Conservation (phyloP, 1,284 basidiomycete species). For the Cutaneotrichosporon arboriforme region DNA sequence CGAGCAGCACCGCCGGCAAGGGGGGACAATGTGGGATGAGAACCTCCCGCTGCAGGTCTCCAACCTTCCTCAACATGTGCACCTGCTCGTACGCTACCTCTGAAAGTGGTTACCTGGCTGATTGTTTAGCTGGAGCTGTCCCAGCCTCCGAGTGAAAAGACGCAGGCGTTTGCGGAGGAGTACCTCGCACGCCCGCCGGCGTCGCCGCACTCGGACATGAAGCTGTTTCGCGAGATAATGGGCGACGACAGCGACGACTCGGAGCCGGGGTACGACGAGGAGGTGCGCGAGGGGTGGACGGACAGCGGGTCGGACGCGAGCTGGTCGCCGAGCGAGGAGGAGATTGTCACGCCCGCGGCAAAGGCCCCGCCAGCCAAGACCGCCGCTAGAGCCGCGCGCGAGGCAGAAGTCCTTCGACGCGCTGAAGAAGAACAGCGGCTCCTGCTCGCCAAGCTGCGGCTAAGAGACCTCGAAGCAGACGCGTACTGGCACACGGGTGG, state of each 20-base stretch:
- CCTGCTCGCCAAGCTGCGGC: slow-evolving; percentile 14
- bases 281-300: slow-evolving; percentile 37
- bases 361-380: background rate
- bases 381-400: background rate
- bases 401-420: slow-evolving; percentile 12
- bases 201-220: slow-evolving; percentile 22
- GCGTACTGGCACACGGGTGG: slow-evolving; percentile 34
- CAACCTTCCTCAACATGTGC: slow-evolving; percentile 38
- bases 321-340: slow-evolving; percentile 15
- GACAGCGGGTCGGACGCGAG: slow-evolving; percentile 17
- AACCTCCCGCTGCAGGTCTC: slow-evolving; percentile 25
- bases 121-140: slow-evolving; percentile 30
- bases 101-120: background rate
- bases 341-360: slow-evolving; percentile 14
- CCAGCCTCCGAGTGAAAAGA: slow-evolving; percentile 14
- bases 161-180: slow-evolving; percentile 25
- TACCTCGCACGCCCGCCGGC: slow-evolving; percentile 21
- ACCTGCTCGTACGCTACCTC: slow-evolving; percentile 27
- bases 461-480: slow-evolving; percentile 15
- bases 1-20: slow-evolving; percentile 17
- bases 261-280: slow-evolving; percentile 32
- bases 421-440: slow-evolving; percentile 15
- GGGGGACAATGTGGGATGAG: slow-evolving; percentile 27
- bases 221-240: slow-evolving; percentile 39
- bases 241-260: slow-evolving; percentile 28